A percentile compares a stretch with the other conserved stretches of the same genome.
Conservation (phyloP, 352 stramenopile species). For the Blastocystis sp. region DNA sequence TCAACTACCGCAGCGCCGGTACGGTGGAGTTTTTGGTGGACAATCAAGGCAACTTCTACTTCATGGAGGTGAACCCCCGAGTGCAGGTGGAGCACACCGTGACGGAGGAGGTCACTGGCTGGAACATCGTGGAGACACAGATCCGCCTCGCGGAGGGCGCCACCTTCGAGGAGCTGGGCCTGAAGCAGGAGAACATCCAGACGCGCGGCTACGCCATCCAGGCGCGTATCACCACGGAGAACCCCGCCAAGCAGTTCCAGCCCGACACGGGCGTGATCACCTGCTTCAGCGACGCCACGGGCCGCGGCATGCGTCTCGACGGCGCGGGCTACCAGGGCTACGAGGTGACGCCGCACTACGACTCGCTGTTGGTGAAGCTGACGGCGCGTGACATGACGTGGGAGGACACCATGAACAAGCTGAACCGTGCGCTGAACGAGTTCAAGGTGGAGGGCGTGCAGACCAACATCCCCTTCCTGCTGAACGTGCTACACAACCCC, state of each 20-base stretch:
- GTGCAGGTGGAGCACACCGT: slow-evolving; percentile 91
- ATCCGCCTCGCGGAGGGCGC: slow-evolving; percentile 88
- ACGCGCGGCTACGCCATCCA: slow-evolving; percentile 90
- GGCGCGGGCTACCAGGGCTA: slow-evolving; percentile 89
- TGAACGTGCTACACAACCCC: slow-evolving; percentile 88
- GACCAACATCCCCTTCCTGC: slow-evolving; percentile 90
- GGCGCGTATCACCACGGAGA: slow-evolving; percentile 91
- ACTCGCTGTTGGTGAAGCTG: slow-evolving; percentile 94
- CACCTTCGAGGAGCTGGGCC: slow-evolving; percentile 85
- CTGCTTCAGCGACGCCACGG: slow-evolving; percentile 87
- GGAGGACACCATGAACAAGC: slow-evolving; percentile 85
- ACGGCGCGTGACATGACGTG: slow-evolving; percentile 86
- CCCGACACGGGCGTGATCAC: slow-evolving; percentile 92
- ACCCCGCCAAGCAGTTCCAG: slow-evolving; percentile 87
- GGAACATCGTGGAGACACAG: slow-evolving; percentile 93
- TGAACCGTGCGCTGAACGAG: slow-evolving; percentile 88
- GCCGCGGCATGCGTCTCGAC: slow-evolving; percentile 92
- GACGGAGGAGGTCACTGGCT: slow-evolving; percentile 86
- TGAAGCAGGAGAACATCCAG: slow-evolving; percentile 89
- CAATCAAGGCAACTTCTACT: slow-evolving; percentile 84
- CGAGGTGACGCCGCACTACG: slow-evolving; percentile 93
- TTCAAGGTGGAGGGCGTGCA: slow-evolving; percentile 91
- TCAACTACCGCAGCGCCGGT: slow-evolving; percentile 90
- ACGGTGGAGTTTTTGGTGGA: slow-evolving; percentile 98
- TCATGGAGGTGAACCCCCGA: slow-evolving; percentile 97